phyloP scores from a whole-genome alignment of 2,329 filamentous ascomycete genomes.

The Alternaria brassicicola region DNA sequence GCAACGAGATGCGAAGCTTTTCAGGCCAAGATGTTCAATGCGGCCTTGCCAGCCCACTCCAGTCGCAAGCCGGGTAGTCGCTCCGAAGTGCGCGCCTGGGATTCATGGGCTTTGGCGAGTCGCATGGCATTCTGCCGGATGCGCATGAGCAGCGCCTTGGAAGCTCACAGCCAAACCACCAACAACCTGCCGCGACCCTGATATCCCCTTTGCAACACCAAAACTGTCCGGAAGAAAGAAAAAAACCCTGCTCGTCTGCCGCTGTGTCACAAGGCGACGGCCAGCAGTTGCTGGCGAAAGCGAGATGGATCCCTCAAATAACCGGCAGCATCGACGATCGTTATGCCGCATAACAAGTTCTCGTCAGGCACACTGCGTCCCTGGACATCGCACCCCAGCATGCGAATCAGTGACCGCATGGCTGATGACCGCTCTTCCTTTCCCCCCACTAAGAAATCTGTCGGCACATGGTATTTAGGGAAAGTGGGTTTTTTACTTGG shows the following conservation, averaged over 20 bases:
- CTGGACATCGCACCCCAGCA: constrained; percentile 8
- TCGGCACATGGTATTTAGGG: constrained; percentile 7
- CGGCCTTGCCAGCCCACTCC: constrained; percentile 1
- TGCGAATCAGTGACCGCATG: constrained; percentile 5
- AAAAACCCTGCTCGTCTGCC: neutral
- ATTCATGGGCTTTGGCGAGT: constrained; percentile 6
- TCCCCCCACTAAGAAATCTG: neutral
- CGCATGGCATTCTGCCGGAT: constrained; percentile 13
- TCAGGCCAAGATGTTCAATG: constrained; percentile 3
- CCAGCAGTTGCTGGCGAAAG: neutral
- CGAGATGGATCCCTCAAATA: neutral
- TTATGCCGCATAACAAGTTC: constrained; percentile 4
- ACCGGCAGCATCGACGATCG: constrained; percentile 11
- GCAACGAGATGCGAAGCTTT: constrained; percentile 4
- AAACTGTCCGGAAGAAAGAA: neutral
- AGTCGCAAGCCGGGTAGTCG: neutral
- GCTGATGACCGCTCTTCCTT: constrained; percentile 5
- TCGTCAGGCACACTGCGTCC: constrained; percentile 8
- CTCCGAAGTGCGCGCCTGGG: neutral
- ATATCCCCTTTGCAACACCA: neutral
- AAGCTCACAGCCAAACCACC: neutral
- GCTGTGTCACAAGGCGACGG: constrained; percentile 6
- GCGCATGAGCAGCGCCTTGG: constrained; percentile 2
- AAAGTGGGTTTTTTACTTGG: neutral
- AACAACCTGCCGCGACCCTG: neutral